Conservation (phyloP, 2,329 filamentous ascomycete species). For the Colletotrichum chlorophyti region DNA sequence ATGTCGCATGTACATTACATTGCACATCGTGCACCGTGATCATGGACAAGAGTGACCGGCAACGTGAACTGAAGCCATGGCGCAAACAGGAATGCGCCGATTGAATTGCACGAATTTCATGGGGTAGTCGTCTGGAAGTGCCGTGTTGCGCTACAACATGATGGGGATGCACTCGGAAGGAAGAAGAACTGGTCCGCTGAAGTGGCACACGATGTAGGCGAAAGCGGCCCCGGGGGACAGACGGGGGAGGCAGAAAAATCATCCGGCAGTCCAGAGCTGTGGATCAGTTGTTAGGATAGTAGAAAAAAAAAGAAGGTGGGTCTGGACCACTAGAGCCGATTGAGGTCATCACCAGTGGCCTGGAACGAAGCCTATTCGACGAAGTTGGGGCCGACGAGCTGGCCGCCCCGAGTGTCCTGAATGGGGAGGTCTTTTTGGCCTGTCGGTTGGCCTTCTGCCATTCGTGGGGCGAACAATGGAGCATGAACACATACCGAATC, state of each 20-base stretch:
- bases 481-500: too few relatives aligned
- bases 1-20: too few relatives aligned
- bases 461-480: too few relatives aligned
- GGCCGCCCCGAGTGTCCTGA: not conserved
- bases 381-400: not conserved
- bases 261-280: slow-evolving; percentile 12
- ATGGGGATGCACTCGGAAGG: not conserved
- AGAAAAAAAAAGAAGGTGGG: slow-evolving; percentile 3
- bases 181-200: not conserved
- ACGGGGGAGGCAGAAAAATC: slow-evolving; percentile 14
- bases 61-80: not conserved
- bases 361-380: slow-evolving; percentile 26
- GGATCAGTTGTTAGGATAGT: slow-evolving; percentile 1
- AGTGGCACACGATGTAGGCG: slow-evolving; percentile 5
- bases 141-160: not conserved
- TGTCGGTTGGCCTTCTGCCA: not conserved
- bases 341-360: slow-evolving; percentile 14
- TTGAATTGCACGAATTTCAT: too few relatives aligned
- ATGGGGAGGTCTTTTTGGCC: too few relatives aligned
- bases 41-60: not conserved
- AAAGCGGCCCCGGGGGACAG: slow-evolving; percentile 2
- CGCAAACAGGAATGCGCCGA: not conserved
- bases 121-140: too few relatives aligned
- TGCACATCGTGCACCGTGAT: too few relatives aligned
- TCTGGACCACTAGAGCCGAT: slow-evolving; percentile 7